A percentile compares a stretch with the other conserved stretches of the same genome.
Evolutionary conservation across 2,329 filamentous ascomycete species (phyloP).

Genomic region (Emmonsia crescens): DNA sequence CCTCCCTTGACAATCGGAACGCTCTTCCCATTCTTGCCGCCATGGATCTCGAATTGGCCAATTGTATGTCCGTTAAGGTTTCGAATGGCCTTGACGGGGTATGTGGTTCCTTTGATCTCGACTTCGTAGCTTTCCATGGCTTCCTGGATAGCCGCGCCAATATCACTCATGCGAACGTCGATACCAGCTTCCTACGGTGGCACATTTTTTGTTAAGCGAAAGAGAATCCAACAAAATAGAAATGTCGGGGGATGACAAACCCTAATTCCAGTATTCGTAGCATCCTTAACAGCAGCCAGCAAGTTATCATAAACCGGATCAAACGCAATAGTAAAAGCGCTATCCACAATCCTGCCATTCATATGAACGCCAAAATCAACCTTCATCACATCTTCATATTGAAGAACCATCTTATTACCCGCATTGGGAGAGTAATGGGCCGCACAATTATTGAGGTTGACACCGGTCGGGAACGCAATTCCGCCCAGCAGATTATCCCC

Average conservation of each 20-base stretch:
- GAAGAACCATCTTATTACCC: conserved; percentile 63
- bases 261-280: conserved; percentile 63
- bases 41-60: conserved; percentile 79
- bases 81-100: conserved; percentile 73
- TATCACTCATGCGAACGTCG: conserved; percentile 77
- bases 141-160: conserved; percentile 75
- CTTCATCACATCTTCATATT: conserved; percentile 60
- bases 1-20: conserved; percentile 85
- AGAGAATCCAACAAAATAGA: not conserved
- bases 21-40: conserved; percentile 75
- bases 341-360: conserved; percentile 61
- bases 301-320: conserved; percentile 59
- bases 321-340: conserved; percentile 59
- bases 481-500: conserved; percentile 69
- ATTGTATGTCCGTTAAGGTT: conserved; percentile 89
- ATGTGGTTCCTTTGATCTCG: conserved; percentile 65
- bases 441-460: conserved; percentile 75
- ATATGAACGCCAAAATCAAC: conserved; percentile 63
- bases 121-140: conserved; percentile 90
- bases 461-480: conserved; percentile 76
- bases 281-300: conserved; percentile 54
- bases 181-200: conserved; percentile 64
- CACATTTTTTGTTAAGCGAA: not conserved
- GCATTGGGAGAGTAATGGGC: conserved; percentile 83
- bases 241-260: conserved; percentile 24